A percentile compares a stretch with the other conserved stretches of the same genome.
Conservation (phyloP, 208 protist species). For the Trypanosoma vivax region DNA sequence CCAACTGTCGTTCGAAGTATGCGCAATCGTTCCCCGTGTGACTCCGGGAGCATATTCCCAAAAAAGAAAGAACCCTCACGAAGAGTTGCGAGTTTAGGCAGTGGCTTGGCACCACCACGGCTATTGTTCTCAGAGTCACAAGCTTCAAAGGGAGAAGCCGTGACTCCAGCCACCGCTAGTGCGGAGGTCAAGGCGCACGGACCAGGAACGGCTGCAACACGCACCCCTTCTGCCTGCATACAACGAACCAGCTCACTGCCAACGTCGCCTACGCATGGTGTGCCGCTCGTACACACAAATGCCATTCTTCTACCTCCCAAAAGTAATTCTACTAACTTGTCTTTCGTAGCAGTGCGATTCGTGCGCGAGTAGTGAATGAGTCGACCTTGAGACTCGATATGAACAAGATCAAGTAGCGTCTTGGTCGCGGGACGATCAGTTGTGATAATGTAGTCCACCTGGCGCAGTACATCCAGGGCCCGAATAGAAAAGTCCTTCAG, state of each 20-base stretch:
- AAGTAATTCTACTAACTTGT: constrained; percentile 81
- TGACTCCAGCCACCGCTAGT: constrained; percentile 68
- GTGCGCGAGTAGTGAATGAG: constrained; percentile 82
- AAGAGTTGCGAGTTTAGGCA: constrained; percentile 14
- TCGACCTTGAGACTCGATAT: constrained; percentile 67
- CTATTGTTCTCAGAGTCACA: background rate
- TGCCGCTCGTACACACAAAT: constrained; percentile 80
- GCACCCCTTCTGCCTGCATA: constrained; percentile 68
- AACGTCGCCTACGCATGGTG: constrained; percentile 83
- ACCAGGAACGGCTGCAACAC: constrained; percentile 82
- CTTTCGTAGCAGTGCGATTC: constrained; percentile 50
- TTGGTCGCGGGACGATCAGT: constrained; percentile 77
- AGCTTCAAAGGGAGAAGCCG: constrained; percentile 44
- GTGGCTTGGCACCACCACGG: background rate
- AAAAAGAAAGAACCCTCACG: constrained; percentile 84
- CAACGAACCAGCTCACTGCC: constrained; percentile 71
- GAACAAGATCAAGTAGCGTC: constrained; percentile 77
- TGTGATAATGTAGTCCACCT: constrained; percentile 88
- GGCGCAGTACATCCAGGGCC: constrained; percentile 69
- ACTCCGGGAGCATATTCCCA: constrained; percentile 71
- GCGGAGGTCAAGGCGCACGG: constrained; percentile 70
- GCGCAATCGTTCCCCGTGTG: constrained; percentile 53
- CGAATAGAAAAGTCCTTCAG: constrained; percentile 87
- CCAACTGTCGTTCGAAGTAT: constrained; percentile 60
- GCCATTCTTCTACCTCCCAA: constrained; percentile 86